Evolutionary conservation across 2,329 filamentous ascomycete genomes (phyloP).

Genomic region (Hymenoscyphus linearis): DNA sequence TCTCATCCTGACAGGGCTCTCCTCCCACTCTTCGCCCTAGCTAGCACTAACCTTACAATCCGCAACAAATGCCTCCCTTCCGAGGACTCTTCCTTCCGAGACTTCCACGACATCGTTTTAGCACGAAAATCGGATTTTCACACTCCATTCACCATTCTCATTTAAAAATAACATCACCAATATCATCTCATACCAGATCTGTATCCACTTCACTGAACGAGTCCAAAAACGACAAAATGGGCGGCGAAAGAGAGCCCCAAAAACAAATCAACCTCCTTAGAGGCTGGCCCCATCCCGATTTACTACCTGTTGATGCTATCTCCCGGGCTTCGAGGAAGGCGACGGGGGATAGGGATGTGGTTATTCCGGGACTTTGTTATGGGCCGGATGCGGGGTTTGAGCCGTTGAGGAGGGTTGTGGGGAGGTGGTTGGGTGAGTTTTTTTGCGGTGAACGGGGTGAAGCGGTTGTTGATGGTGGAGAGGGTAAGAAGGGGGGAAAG

Average conservation of each 20-base stretch:
- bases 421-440: conserved; percentile 62
- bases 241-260: conserved; percentile 8
- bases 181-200: too few relatives aligned
- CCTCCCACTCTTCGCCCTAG: background rate
- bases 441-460: conserved; percentile 28
- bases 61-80: background rate
- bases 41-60: background rate
- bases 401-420: conserved; percentile 63
- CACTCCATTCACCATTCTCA: too few relatives aligned
- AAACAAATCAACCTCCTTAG: conserved; percentile 56
- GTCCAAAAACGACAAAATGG: background rate
- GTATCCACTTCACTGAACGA: too few relatives aligned
- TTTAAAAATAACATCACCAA: too few relatives aligned
- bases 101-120: background rate
- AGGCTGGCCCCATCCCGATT: conserved; percentile 56
- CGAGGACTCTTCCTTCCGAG: background rate
- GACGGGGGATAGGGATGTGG: conserved; percentile 54
- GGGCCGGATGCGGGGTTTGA: conserved; percentile 71
- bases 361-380: conserved; percentile 66
- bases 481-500: conserved; percentile 28
- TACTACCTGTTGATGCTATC: conserved; percentile 34
- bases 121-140: background rate
- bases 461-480: too few relatives aligned
- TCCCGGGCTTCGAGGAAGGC: conserved; percentile 45
- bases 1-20: background rate